Evolutionary conservation across 2,329 filamentous ascomycete genomes (phyloP).

Genomic region (Diaporthe helianthi): DNA sequence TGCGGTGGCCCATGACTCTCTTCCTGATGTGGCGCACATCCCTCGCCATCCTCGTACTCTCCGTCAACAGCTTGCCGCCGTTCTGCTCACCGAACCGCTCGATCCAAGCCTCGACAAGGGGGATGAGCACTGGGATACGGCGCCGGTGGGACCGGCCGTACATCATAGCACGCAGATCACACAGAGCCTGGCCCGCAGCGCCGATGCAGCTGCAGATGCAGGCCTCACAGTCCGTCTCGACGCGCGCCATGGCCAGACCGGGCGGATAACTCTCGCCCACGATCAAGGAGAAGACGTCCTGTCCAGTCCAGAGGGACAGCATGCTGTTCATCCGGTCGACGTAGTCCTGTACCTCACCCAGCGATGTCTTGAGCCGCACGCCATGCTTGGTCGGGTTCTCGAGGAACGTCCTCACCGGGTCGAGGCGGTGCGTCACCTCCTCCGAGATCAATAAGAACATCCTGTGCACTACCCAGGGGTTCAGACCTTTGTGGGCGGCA

Average conservation of each 20-base stretch:
- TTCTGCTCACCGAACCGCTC: slow-evolving; percentile 38
- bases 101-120: slow-evolving; percentile 55
- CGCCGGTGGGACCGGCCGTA: slow-evolving; percentile 45
- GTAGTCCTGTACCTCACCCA: slow-evolving; percentile 37
- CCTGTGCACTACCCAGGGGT: slow-evolving; percentile 42
- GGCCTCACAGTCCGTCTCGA: slow-evolving; percentile 55
- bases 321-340: slow-evolving; percentile 39
- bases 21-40: slow-evolving; percentile 23
- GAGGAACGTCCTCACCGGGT: slow-evolving; percentile 40
- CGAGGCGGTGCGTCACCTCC: slow-evolving; percentile 49
- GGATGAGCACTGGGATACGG: slow-evolving; percentile 45
- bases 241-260: slow-evolving; percentile 38
- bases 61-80: not conserved
- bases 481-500: slow-evolving; percentile 35
- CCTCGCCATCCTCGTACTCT: slow-evolving; percentile 27
- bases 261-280: slow-evolving; percentile 32
- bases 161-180: slow-evolving; percentile 54
- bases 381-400: slow-evolving; percentile 31
- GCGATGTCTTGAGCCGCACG: slow-evolving; percentile 13
- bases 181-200: slow-evolving; percentile 49
- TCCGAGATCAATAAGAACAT: slow-evolving; percentile 51
- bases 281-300: slow-evolving; percentile 35
- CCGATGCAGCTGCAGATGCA: slow-evolving; percentile 60
- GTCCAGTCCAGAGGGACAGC: slow-evolving; percentile 26
- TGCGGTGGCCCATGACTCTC: not conserved